A percentile compares a stretch with the other conserved stretches of the same genome.
Evolutionary conservation across 108 stramenopile genomes (phyloP).

Genomic region (Parmales sp.): DNA sequence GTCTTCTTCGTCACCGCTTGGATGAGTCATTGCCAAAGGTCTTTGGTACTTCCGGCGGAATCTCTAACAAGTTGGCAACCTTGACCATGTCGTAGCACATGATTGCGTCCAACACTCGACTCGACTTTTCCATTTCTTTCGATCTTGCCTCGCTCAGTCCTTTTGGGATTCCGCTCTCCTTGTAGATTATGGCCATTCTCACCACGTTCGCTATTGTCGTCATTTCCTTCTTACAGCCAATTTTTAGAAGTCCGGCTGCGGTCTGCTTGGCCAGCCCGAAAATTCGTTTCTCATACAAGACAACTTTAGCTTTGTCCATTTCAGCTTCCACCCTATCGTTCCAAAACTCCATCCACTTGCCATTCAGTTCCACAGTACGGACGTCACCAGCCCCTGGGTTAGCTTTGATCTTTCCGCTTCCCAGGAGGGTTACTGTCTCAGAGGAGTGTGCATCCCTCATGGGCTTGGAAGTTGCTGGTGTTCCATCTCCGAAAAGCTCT

Average conservation of each 20-base stretch:
- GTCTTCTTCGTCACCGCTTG: background rate
- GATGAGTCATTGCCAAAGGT: conserved; percentile 13
- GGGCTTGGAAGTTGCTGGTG: background rate
- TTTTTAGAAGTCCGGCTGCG: conserved; percentile 13
- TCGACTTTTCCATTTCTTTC: background rate
- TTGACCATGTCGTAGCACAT: conserved; percentile 7
- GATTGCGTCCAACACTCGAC: conserved; percentile 16
- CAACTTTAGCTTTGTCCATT: conserved; percentile 10
- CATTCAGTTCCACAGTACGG: conserved; percentile 13
- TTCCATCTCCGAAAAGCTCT: background rate
- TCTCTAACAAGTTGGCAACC: conserved; percentile 11
- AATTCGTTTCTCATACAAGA: conserved; percentile 21
- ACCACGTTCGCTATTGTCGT: conserved; percentile 21
- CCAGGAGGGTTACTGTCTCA: background rate
- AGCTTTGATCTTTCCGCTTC: background rate
- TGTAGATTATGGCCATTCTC: conserved; percentile 7
- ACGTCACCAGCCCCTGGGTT: conserved; percentile 24
- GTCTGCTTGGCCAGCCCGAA: conserved; percentile 23
- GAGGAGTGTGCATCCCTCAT: background rate
- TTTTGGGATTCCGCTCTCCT: background rate
- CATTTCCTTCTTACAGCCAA: conserved; percentile 20
- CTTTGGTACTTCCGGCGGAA: background rate
- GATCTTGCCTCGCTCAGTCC: background rate
- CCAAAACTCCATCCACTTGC: conserved; percentile 16
- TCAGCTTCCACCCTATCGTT: conserved; percentile 12